Conservation (phyloP, 345 rosid species). For the Citrus sinensis region DNA sequence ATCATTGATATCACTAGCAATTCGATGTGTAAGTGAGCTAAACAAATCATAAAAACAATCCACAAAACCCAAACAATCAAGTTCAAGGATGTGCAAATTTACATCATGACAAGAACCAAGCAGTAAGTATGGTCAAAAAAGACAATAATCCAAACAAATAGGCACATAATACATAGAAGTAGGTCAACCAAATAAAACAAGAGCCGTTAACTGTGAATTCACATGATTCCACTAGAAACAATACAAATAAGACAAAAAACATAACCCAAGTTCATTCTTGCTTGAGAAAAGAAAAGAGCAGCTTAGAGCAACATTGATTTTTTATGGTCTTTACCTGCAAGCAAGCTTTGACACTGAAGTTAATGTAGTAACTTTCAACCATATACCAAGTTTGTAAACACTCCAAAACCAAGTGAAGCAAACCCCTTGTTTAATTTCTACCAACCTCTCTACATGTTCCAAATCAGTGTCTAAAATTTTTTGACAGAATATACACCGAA, state of each 20-base stretch:
- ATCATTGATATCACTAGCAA: not conserved
- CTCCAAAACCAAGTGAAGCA: not conserved
- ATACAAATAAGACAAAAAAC: constrained; percentile 1
- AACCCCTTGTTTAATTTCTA: not conserved
- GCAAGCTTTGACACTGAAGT: not conserved
- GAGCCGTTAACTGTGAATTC: not conserved
- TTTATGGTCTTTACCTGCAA: not conserved
- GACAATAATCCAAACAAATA: not conserved
- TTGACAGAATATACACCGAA: not conserved
- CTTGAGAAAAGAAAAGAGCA: not conserved
- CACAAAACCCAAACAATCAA: not conserved
- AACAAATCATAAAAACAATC: not conserved
- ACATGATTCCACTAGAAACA: constrained; percentile 1
- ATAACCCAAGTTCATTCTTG: not conserved
- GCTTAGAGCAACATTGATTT: not conserved
- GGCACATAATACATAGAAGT: not conserved
- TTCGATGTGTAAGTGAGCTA: not conserved
- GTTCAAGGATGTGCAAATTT: not conserved
- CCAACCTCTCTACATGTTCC: not conserved
- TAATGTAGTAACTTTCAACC: not conserved
- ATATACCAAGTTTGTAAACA: not conserved
- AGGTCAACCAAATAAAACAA: not conserved
- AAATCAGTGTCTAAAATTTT: not conserved
- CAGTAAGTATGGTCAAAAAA: not conserved
- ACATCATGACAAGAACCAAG: constrained; percentile 1